Evolutionary conservation across 495 filamentous ascomycete species (phyloP), one percentile per base, ranked within the genome.

Genomic region (Glutinoglossum americanum): DNA sequence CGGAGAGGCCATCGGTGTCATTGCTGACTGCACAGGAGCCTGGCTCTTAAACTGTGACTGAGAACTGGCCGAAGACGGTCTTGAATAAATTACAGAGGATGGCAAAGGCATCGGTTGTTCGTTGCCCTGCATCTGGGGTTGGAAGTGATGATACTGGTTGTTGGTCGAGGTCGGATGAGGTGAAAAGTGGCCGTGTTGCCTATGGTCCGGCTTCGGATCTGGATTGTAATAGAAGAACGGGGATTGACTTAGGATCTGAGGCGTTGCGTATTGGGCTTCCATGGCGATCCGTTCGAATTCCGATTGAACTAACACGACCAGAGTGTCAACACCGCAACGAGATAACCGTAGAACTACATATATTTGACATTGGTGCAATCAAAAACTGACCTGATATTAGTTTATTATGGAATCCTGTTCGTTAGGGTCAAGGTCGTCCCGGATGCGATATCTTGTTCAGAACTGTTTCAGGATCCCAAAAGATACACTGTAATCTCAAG

Each of bases 161-260:
- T 51, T 51, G 15, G 56, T 47, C 44, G 41, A 51, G 33, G 73
- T 74, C 9, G 87, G 87, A 56, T 89, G 85, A 56, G 81, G 80
- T 60, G 82, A 78, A 74, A 88, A 94, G 66, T 87, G 84, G 32
- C 84, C 82, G 66, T 90, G 85, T 64, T 87, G 85, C 65, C 82
- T 73, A 66, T 76, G 79, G 67, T 94, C 84, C 49, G 78, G 73
- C 65, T 76, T 82, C 49, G 81, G 77, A 57, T 90, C 86, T 58
- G 82, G 82, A 61, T 79, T 83, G 72, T 94, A 97, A 75, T 90
- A 95, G 79, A 85, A 89, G 76, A 93, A 96, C 19, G 84, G 73
- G 56, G 85, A 76, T 65, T 87, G 85, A 48, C 80, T 84, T 74
- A 84, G 83, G 65, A 75, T 66, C 55, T 76, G 79, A 59, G 74